Percentiles rank a stretch among this genome's conserved stretches.
Conservation (phyloP, 768 basidiomycete species). For the Artomyces pyxidatus region DNA sequence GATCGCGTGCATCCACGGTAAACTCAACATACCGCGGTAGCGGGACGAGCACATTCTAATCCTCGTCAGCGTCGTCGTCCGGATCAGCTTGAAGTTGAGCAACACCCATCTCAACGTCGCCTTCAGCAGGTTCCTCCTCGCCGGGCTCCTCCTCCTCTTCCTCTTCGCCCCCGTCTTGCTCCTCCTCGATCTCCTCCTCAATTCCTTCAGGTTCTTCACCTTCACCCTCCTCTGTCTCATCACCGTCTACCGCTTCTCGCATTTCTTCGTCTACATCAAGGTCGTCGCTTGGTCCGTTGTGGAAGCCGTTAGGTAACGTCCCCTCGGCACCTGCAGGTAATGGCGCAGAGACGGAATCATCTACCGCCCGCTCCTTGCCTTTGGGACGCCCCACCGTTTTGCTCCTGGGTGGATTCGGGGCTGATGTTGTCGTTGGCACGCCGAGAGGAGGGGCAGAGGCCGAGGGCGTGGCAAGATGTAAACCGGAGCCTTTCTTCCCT, state of each 20-base stretch:
- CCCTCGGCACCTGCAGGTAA: too few species aligned
- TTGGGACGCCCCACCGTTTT: slow-evolving; percentile 7
- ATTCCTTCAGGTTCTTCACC: slow-evolving; percentile 18
- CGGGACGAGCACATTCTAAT: too few species aligned
- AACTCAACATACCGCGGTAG: too few species aligned
- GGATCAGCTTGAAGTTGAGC: too few species aligned
- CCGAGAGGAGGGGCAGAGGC: slow-evolving; percentile 14
- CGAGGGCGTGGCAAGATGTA: slow-evolving; percentile 6
- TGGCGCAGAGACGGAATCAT: slow-evolving; percentile 14
- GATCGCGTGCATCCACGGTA: too few species aligned
- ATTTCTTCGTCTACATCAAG: slow-evolving; percentile 22
- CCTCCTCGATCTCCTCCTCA: slow-evolving; percentile 19
- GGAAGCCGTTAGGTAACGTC: slow-evolving; percentile 21
- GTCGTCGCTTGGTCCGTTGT: slow-evolving; percentile 22
- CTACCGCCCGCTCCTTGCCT: slow-evolving; percentile 8
- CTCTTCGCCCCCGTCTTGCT: slow-evolving; percentile 21
- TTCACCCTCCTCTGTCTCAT: slow-evolving; percentile 12
- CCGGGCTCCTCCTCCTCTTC: slow-evolving; percentile 29
- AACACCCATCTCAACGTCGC: slow-evolving; percentile 20
- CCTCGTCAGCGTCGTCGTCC: too few species aligned
- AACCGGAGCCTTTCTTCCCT: slow-evolving; percentile 29
- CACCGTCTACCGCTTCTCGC: slow-evolving; percentile 12
- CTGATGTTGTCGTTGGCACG: too few species aligned
- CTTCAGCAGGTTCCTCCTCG: slow-evolving; percentile 21
- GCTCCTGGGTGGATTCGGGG: slow-evolving; percentile 10